Conservation (phyloP, 1,284 basidiomycete genomes). For the Cystobasidiaceae sp. region DNA sequence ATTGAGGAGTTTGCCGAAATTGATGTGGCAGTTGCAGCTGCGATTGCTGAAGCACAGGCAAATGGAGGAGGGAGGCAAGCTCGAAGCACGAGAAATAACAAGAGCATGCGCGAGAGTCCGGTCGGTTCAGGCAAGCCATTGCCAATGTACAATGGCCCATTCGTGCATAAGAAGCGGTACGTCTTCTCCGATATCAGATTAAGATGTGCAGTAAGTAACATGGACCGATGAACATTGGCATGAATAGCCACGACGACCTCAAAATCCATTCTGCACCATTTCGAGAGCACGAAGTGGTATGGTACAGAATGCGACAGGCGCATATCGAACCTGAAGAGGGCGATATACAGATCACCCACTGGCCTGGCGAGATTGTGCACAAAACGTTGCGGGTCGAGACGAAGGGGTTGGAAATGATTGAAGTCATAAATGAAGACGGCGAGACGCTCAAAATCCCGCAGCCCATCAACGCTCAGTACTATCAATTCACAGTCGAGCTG, state of each 20-base stretch:
- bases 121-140: neutral
- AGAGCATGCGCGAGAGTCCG: slow-evolving; percentile 3
- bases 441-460: slow-evolving; percentile 7
- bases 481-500: neutral
- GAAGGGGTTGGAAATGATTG: neutral
- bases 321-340: neutral
- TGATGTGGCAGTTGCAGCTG: slow-evolving; percentile 1
- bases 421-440: neutral
- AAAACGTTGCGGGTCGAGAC: slow-evolving; percentile 8
- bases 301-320: neutral
- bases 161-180: slow-evolving; percentile 20
- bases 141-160: slow-evolving; percentile 15
- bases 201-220: neutral
- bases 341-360: slow-evolving; percentile 8
- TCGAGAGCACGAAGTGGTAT: slow-evolving; percentile 14
- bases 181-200: neutral
- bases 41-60: neutral
- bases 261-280: slow-evolving; percentile 9
- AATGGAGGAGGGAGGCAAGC: neutral
- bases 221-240: neutral
- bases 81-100: slow-evolving; percentile 1
- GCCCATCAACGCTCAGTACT: slow-evolving; percentile 14
- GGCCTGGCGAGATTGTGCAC: slow-evolving; percentile 7
- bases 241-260: slow-evolving; percentile 8
- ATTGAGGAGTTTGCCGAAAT: neutral